Evolutionary conservation across 345 rosid species (phyloP), one percentile per base, ranked within the genome.

Genomic region (Kandelia obovata): DNA sequence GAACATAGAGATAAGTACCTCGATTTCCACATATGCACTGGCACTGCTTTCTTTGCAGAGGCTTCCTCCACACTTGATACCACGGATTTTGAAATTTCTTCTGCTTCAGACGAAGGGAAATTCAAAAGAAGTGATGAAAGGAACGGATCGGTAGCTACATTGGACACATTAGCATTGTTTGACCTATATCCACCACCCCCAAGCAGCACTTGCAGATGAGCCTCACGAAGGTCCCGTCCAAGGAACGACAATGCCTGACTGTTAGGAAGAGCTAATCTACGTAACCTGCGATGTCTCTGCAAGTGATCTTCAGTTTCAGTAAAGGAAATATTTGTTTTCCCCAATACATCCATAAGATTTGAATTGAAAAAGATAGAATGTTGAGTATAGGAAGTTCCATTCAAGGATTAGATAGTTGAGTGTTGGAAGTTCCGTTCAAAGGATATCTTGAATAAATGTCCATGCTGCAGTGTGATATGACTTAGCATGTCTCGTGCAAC

Each of bases 391-490:
- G n/a, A 46, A 67, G 55, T 30, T 43, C 49, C 49, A 25, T 56
- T 56, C 28, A 21, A 25, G 25, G 59, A 25, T 15, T 21, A 56
- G 11, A 21, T 25, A 55, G 59, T 56, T 56, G 7, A 23, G 59
- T 25, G 59, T 25, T 56, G 59, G 23, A 56, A 56, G 28, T 73
- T 73, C 66, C 47, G 64, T 19, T 53, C 21, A 19, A 78, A 83
- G 87, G 89, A 85, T 85, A 83, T 83, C 83, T 85, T 85, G 80
- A 85, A 81, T 75, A 83, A 70, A 77, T 85, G 81, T 49, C 82
- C 83, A 53, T 85, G 89, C 68, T 83, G 87, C 70, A 85, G 68
- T 4, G 80, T 80, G 60, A 82, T 77, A 64, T 82, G 88, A 80
- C 81, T 82, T 62, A 82, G 79, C 84, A 85, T 75, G 81, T 85